Percentiles rank a stretch among this genome's conserved stretches.
Conservation (phyloP, 2,329 filamentous ascomycete genomes). For the Diaporthe batatas region DNA sequence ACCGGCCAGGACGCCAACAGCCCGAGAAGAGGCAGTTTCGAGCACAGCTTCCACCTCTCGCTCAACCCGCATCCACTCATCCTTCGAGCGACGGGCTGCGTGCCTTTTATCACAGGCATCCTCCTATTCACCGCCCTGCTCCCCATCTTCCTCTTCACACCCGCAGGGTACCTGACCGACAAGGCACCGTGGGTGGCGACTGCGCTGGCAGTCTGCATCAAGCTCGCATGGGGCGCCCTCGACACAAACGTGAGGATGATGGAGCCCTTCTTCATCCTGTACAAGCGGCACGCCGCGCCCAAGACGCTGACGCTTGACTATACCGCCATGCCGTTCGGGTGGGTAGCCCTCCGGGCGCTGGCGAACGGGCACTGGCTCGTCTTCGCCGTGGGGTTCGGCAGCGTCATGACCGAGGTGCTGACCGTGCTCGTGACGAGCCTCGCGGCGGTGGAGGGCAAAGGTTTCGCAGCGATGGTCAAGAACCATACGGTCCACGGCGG, state of each 20-base stretch:
- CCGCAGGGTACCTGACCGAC: slow-evolving; percentile 67
- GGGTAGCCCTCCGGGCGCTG: slow-evolving; percentile 72
- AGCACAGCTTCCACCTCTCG: slow-evolving; percentile 60
- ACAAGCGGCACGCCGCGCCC: slow-evolving; percentile 73
- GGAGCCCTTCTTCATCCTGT: slow-evolving; percentile 80
- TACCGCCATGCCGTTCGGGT: slow-evolving; percentile 77
- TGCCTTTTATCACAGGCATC: slow-evolving; percentile 72
- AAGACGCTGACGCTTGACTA: slow-evolving; percentile 79
- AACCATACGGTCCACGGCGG: slow-evolving; percentile 37
- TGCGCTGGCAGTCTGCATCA: slow-evolving; percentile 73
- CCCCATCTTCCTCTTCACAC: slow-evolving; percentile 72
- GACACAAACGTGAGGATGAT: slow-evolving; percentile 80
- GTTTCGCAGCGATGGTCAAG: slow-evolving; percentile 62
- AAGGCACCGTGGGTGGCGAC: slow-evolving; percentile 76
- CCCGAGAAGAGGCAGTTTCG: slow-evolving; percentile 37
- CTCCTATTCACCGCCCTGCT: slow-evolving; percentile 69
- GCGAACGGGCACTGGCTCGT: slow-evolving; percentile 75
- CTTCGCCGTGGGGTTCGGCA: slow-evolving; percentile 77
- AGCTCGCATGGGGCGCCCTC: slow-evolving; percentile 76
- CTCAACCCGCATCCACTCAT: slow-evolving; percentile 78
- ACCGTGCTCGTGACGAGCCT: slow-evolving; percentile 78
- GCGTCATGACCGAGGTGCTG: slow-evolving; percentile 79
- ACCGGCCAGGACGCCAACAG: neutral
- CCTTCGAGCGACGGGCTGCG: slow-evolving; percentile 70
- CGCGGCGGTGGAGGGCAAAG: slow-evolving; percentile 72